Percentiles rank a stretch among this genome's conserved stretches.
These are phyloP conservation scores for Albifimbria verrucaria DNA, from an alignment of 2,329 filamentous ascomycete species.

Conservation along the genomic window DNA sequence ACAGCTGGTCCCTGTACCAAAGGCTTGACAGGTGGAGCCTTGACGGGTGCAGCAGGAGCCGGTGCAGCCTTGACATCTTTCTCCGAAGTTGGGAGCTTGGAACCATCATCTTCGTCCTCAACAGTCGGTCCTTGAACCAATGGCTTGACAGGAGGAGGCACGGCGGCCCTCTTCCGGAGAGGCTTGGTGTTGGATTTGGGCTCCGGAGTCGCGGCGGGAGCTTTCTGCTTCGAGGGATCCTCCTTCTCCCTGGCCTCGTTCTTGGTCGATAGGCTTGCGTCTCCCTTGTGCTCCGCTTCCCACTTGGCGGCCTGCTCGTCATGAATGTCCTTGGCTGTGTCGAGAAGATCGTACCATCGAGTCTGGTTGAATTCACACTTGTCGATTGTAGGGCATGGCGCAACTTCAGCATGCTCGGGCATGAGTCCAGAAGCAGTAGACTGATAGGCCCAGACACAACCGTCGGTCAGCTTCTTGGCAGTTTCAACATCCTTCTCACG, in stretches of 20 bases:
- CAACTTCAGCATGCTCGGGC: conserved; percentile 49
- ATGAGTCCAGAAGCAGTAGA: conserved; percentile 59
- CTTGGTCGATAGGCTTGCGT: background rate
- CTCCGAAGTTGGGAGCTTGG: conserved; percentile 27
- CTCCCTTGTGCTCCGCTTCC: conserved; percentile 26
- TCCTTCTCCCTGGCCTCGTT: background rate
- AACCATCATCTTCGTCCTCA: conserved; percentile 19
- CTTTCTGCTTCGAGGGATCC: conserved; percentile 1
- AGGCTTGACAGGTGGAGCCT: background rate
- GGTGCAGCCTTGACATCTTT: conserved; percentile 23
- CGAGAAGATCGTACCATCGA: conserved; percentile 45
- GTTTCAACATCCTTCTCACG: conserved; percentile 59
- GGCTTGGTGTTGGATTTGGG: background rate
- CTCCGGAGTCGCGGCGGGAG: background rate
- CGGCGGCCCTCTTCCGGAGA: conserved; percentile 13
- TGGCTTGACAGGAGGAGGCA: conserved; percentile 7
- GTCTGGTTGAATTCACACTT: conserved; percentile 52
- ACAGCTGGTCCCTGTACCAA: background rate
- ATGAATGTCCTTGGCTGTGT: conserved; percentile 41
- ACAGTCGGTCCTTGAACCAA: background rate
- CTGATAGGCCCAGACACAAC: conserved; percentile 68
- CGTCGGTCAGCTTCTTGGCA: conserved; percentile 61
- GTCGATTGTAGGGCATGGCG: conserved; percentile 43
- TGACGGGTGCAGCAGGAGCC: conserved; percentile 1
- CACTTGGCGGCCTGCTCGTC: conserved; percentile 41